Conservation (phyloP, 345 rosid species). For the Arabidopsis arenosa region DNA sequence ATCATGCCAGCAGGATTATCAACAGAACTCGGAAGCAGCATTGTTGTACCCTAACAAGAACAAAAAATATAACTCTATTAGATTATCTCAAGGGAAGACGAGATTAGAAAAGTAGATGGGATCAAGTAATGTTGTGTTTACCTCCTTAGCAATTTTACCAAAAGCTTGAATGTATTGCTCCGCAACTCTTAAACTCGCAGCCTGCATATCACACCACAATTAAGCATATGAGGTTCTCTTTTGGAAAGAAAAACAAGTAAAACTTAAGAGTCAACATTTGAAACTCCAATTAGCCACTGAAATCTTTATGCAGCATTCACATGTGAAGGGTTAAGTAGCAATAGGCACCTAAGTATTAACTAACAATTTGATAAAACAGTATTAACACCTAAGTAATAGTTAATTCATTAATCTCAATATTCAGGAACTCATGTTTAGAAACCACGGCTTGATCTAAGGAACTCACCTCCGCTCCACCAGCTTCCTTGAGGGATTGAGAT, state of each 20-base stretch:
- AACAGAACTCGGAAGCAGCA: constrained; percentile 81
- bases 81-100: constrained; percentile 5
- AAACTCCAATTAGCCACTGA: not conserved
- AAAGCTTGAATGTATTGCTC: constrained; percentile 87
- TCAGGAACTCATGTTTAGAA: not conserved
- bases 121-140: constrained; percentile 38
- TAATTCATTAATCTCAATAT: not conserved
- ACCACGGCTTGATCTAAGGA: not conserved
- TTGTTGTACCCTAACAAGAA: constrained; percentile 71
- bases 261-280: constrained; percentile 10
- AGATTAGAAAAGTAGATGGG: not conserved
- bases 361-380: constrained; percentile 17
- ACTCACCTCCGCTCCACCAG: constrained; percentile 87
- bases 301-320: not conserved
- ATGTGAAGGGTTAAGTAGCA: constrained; percentile 6
- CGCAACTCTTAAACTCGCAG: constrained; percentile 80
- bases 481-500: constrained; percentile 70
- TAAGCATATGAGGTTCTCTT: constrained; percentile 1
- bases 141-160: constrained; percentile 90
- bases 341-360: not conserved
- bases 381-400: constrained; percentile 21
- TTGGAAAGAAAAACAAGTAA: constrained; percentile 2
- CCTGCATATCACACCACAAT: constrained; percentile 55
- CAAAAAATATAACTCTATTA: not conserved
- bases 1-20: constrained; percentile 72